Evolutionary conservation across 1,139 yeast genomes (phyloP).

Genomic region (Lodderomyces elongisporus): DNA sequence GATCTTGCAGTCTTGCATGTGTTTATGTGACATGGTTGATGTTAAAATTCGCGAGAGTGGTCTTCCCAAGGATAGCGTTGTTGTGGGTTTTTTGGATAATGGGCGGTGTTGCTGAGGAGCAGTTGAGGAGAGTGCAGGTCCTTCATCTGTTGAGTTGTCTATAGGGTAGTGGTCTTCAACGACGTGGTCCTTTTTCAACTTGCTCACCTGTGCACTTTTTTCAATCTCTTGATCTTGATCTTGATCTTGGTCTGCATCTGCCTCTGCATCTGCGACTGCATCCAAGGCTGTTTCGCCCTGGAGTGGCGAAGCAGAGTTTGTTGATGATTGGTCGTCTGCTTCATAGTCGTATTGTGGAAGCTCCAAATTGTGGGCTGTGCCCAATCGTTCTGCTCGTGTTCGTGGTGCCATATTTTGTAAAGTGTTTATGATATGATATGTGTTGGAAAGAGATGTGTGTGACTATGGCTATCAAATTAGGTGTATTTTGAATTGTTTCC

Average conservation of each 20-base stretch:
- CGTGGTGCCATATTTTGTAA: slow-evolving; percentile 10
- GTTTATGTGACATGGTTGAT: background rate
- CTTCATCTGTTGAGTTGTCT: background rate
- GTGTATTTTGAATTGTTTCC: too few relatives aligned
- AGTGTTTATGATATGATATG: slow-evolving; percentile 1
- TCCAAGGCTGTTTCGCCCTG: slow-evolving; percentile 8
- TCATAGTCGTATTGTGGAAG: slow-evolving; percentile 8
- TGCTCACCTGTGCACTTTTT: background rate
- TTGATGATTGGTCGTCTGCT: slow-evolving; percentile 11
- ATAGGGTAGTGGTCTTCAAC: background rate
- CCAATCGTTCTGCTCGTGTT: slow-evolving; percentile 10
- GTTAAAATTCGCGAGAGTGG: background rate
- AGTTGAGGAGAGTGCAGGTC: background rate
- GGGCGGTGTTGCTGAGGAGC: background rate
- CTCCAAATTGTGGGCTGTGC: slow-evolving; percentile 7
- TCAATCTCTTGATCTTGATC: slow-evolving; percentile 3
- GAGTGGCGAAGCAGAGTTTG: slow-evolving; percentile 14
- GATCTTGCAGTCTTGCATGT: slow-evolving; percentile 7
- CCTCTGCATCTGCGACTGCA: too few relatives aligned
- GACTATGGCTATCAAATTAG: too few relatives aligned
- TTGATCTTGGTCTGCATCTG: background rate
- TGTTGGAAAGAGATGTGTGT: too few relatives aligned
- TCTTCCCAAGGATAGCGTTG: background rate
- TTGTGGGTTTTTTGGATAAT: background rate
- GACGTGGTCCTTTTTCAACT: background rate